Evolutionary conservation across 208 protist species (phyloP), one percentile per base, ranked within the genome.

Genomic region (Jaenimonas drosophilae): DNA sequence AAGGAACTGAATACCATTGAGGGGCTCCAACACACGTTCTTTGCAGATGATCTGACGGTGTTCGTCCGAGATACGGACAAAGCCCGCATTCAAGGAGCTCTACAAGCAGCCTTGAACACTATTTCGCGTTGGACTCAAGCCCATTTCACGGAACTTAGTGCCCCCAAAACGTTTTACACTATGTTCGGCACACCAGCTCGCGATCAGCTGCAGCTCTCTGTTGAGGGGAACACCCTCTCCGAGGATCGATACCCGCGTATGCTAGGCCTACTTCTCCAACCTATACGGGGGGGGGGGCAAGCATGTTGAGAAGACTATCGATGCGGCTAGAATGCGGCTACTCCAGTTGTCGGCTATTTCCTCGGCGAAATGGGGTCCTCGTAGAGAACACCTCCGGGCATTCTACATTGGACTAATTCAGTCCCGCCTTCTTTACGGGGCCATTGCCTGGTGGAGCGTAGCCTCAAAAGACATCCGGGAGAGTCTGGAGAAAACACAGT

Each of bases 21-120:
- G 24, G 28, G 30, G 0, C 37, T 64, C 3, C 12, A 54, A 7
- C 54, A 63, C 24, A 31, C 1, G 1, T 64, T 70, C 31, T 70
- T 64, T 29, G 61, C 61, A 19, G 55, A 70, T 30, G 63, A 70
- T 30, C 44, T 64, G n/a, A 63, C 63, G 0, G 38, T 70, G 6
- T 19, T 52, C 3, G 33, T 20, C 5, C 25, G 21, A 39, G 14
- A 17, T 20, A 28, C 3, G 0, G 17, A 53, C 24, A 5, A 6
- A 28, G n/a, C 19, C 7, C 3, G 19, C n/a, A 64, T 58, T 7
- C 32, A 56, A 20, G 11, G 16, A 7, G 23, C 37, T 6, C 37
- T 42, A 11, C 37, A 42, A 20, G 6, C 16, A 25, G 37, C 16
- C 14, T 17, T 42, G 37, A 20, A 42, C 19, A 25, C 16, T 42